Evolutionary conservation across 2,329 filamentous ascomycete genomes (phyloP).

Genomic region (Emergomyces orientalis): DNA sequence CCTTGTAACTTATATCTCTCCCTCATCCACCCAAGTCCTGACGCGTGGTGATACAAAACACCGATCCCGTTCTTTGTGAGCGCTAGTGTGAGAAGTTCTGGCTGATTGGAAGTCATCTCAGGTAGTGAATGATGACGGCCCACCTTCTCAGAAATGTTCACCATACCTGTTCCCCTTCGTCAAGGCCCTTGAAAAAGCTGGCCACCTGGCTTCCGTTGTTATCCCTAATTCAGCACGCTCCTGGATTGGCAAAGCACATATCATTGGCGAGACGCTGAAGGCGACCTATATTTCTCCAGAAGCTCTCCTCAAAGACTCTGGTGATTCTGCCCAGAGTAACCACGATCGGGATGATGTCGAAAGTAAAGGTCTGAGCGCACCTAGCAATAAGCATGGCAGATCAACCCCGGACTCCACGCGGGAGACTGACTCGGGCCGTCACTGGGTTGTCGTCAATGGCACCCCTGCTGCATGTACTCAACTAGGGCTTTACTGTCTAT

Average conservation of each 20-base stretch:
- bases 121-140: conserved; percentile 62
- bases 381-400: conserved; percentile 33
- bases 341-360: conserved; percentile 25
- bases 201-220: conserved; percentile 77
- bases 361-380: conserved; percentile 45
- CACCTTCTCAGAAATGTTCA: conserved; percentile 60
- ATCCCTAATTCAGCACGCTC: conserved; percentile 80
- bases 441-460: conserved; percentile 65
- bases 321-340: neutral
- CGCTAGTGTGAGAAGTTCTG: conserved; percentile 1
- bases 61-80: neutral
- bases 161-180: conserved; percentile 67
- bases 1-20: neutral
- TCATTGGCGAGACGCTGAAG: conserved; percentile 75
- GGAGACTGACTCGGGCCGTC: conserved; percentile 22
- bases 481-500: conserved; percentile 68
- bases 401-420: neutral
- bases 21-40: neutral
- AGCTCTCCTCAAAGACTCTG: conserved; percentile 41
- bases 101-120: conserved; percentile 14
- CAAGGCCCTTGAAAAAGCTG: conserved; percentile 56
- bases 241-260: conserved; percentile 94
- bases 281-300: conserved; percentile 60
- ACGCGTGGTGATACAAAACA: neutral
- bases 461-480: conserved; percentile 69